Conservation (phyloP, 2,329 filamentous ascomycete genomes). For the Trichoderma sp. region DNA sequence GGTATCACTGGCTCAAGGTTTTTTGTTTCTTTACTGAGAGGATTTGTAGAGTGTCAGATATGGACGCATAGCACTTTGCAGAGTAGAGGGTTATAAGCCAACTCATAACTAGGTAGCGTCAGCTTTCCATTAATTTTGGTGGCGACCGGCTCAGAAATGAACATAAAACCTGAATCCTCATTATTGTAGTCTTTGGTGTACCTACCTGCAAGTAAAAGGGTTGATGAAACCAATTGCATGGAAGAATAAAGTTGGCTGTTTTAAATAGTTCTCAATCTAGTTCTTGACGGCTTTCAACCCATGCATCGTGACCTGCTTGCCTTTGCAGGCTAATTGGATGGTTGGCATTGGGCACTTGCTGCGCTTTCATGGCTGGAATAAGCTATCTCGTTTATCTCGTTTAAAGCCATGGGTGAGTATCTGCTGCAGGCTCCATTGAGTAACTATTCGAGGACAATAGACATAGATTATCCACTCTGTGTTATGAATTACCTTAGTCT, state of each 20-base stretch:
- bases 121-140: too few relatives aligned
- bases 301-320: neutral
- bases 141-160: too few relatives aligned
- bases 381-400: neutral
- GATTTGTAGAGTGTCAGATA: too few relatives aligned
- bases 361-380: neutral
- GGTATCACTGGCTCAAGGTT: too few relatives aligned
- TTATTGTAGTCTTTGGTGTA: too few relatives aligned
- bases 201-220: neutral
- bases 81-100: too few relatives aligned
- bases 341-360: neutral
- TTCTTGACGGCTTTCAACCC: neutral
- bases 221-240: neutral
- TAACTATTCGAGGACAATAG: neutral
- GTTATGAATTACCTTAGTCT: neutral
- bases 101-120: too few relatives aligned
- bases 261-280: neutral
- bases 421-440: neutral
- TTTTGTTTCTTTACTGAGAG: too few relatives aligned
- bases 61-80: too few relatives aligned
- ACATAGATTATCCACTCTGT: too few relatives aligned
- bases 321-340: neutral
- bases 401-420: neutral
- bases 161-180: too few relatives aligned
- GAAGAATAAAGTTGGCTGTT: neutral